Percentiles rank a stretch among this genome's conserved stretches.
Evolutionary conservation across 306 rosid genomes (phyloP).

Genomic region (Citrullus mucosospermus): DNA sequence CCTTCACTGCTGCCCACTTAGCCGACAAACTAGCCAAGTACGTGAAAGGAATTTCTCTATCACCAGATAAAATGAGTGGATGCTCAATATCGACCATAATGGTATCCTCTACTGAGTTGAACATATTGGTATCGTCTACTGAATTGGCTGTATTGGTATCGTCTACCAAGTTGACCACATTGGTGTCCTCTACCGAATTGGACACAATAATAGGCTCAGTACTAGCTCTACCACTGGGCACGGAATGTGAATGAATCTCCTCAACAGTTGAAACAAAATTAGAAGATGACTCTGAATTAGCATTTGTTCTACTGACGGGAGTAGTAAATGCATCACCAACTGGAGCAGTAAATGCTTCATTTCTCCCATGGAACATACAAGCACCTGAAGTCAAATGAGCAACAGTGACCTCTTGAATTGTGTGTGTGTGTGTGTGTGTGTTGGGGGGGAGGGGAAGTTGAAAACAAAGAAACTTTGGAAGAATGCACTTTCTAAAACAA

Average conservation of each 20-base stretch:
- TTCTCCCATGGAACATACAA: slow-evolving; percentile 14
- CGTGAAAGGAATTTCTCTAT: slow-evolving; percentile 57
- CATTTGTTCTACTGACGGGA: slow-evolving; percentile 22
- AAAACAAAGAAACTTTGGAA: not conserved
- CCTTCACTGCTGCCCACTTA: slow-evolving; percentile 55
- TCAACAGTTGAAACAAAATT: slow-evolving; percentile 14
- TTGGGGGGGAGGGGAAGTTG: not conserved
- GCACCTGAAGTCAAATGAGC: slow-evolving; percentile 23
- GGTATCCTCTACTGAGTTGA: slow-evolving; percentile 17
- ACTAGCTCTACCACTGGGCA: slow-evolving; percentile 15
- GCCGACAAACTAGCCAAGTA: slow-evolving; percentile 79
- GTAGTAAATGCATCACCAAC: slow-evolving; percentile 17
- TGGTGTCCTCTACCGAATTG: slow-evolving; percentile 12
- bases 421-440: too few relatives aligned
- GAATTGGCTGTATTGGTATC: slow-evolving; percentile 18
- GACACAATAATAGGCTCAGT: slow-evolving; percentile 19
- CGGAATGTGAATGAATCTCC: slow-evolving; percentile 19
- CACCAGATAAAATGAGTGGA: slow-evolving; percentile 34
- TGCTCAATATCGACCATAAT: slow-evolving; percentile 27
- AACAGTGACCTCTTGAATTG: slow-evolving; percentile 19
- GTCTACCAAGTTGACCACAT: slow-evolving; percentile 19
- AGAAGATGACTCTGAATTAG: slow-evolving; percentile 26
- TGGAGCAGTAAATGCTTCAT: slow-evolving; percentile 17
- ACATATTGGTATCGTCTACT: slow-evolving; percentile 13
- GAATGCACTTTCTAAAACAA: not conserved